Conservation (phyloP, 2,329 filamentous ascomycete species). For the Aureobasidium sp. region DNA sequence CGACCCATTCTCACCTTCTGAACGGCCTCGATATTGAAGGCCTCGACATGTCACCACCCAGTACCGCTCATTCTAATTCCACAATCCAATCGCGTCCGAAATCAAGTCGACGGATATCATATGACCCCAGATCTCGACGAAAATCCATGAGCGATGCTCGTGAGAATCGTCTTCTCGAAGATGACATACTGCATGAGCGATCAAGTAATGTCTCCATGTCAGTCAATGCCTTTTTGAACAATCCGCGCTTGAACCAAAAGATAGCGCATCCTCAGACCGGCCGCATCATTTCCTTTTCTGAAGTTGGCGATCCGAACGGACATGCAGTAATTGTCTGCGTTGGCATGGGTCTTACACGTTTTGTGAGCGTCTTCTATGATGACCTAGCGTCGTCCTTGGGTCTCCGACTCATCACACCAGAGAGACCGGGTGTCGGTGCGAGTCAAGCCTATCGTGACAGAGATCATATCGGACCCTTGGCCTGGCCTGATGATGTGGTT, state of each 20-base stretch:
- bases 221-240: constrained; percentile 76
- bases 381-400: constrained; percentile 85
- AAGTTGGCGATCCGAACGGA: constrained; percentile 87
- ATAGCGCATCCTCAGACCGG: constrained; percentile 81
- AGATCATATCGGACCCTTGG: constrained; percentile 70
- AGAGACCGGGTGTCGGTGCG: constrained; percentile 87
- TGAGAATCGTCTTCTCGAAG: constrained; percentile 33
- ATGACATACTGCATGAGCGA: constrained; percentile 40
- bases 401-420: constrained; percentile 83
- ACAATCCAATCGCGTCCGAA: background rate
- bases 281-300: constrained; percentile 86
- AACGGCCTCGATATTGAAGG: constrained; percentile 17
- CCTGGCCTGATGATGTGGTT: constrained; percentile 91
- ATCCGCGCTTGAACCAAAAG: constrained; percentile 78
- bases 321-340: constrained; percentile 94
- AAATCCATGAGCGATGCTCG: constrained; percentile 30
- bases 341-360: constrained; percentile 93
- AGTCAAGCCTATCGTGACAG: constrained; percentile 79
- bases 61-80: constrained; percentile 2
- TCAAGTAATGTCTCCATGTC: constrained; percentile 84
- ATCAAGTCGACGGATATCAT: background rate
- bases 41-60: constrained; percentile 13
- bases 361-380: constrained; percentile 95
- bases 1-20: constrained; percentile 10
- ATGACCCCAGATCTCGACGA: constrained; percentile 22